A percentile compares a stretch with the other conserved stretches of the same genome.
Evolutionary conservation across 2,329 filamentous ascomycete genomes (phyloP).

Genomic region (Cladosporium phlei): DNA sequence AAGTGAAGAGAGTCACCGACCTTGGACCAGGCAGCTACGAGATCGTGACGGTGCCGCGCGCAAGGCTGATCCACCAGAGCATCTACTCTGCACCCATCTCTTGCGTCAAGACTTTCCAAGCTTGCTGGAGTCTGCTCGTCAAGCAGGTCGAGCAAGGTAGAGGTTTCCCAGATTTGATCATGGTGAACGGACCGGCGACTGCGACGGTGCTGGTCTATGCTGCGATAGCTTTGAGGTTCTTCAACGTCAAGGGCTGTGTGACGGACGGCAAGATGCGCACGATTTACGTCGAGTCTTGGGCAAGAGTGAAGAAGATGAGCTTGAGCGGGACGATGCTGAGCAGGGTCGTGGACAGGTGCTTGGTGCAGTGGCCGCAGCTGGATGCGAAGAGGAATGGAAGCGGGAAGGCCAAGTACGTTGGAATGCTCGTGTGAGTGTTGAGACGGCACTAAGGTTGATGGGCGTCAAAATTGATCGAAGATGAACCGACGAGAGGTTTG

Average conservation of each 20-base stretch:
- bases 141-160: slow-evolving; percentile 14
- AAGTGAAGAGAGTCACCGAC: slow-evolving; percentile 19
- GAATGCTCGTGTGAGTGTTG: slow-evolving; percentile 12
- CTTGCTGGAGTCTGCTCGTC: slow-evolving; percentile 55
- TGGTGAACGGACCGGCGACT: slow-evolving; percentile 86
- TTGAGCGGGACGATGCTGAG: slow-evolving; percentile 75
- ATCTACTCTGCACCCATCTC: slow-evolving; percentile 68
- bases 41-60: slow-evolving; percentile 66
- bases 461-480: too few species aligned
- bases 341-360: slow-evolving; percentile 66
- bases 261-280: slow-evolving; percentile 58
- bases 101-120: slow-evolving; percentile 59
- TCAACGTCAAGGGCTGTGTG: slow-evolving; percentile 36
- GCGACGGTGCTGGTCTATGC: slow-evolving; percentile 69
- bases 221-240: slow-evolving; percentile 52
- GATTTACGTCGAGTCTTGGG: slow-evolving; percentile 90
- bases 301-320: slow-evolving; percentile 75
- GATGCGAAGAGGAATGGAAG: slow-evolving; percentile 30
- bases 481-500: too few species aligned
- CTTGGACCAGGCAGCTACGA: slow-evolving; percentile 48
- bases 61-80: slow-evolving; percentile 76
- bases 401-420: slow-evolving; percentile 12
- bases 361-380: slow-evolving; percentile 75
- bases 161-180: slow-evolving; percentile 66
- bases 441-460: too few species aligned